Conservation (phyloP, 345 rosid species). For the Salix caprea region DNA sequence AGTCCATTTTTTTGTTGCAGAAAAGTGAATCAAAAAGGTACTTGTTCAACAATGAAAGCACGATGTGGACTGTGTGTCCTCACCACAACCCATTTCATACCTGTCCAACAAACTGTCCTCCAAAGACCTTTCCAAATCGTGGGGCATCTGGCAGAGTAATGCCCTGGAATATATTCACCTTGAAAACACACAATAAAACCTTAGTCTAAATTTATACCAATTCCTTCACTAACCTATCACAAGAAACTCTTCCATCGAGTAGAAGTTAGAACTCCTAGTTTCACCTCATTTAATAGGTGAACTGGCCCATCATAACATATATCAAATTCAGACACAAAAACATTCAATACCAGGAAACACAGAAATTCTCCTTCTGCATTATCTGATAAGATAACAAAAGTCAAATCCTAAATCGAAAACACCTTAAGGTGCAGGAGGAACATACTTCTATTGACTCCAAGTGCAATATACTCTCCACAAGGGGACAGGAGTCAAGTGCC, state of each 20-base stretch:
- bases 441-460: slow-evolving; percentile 84
- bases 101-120: slow-evolving; percentile 96
- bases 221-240: neutral
- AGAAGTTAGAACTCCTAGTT: neutral
- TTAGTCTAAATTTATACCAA: neutral
- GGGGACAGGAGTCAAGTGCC: slow-evolving; percentile 46
- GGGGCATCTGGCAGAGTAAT: slow-evolving; percentile 87
- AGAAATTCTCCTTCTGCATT: neutral
- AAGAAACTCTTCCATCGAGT: neutral
- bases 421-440: neutral
- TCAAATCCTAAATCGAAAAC: neutral
- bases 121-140: slow-evolving; percentile 83
- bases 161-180: slow-evolving; percentile 86
- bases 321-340: neutral
- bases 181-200: slow-evolving; percentile 19
- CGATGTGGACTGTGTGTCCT: neutral
- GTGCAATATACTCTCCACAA: slow-evolving; percentile 77
- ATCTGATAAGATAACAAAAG: neutral
- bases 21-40: no score
- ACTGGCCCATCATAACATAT: neutral
- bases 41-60: neutral
- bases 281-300: neutral
- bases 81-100: slow-evolving; percentile 27
- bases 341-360: neutral
- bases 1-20: no score